Base-by-base conservation (phyloP, 306 rosid genomes). In the Comarum palustre region DNA sequence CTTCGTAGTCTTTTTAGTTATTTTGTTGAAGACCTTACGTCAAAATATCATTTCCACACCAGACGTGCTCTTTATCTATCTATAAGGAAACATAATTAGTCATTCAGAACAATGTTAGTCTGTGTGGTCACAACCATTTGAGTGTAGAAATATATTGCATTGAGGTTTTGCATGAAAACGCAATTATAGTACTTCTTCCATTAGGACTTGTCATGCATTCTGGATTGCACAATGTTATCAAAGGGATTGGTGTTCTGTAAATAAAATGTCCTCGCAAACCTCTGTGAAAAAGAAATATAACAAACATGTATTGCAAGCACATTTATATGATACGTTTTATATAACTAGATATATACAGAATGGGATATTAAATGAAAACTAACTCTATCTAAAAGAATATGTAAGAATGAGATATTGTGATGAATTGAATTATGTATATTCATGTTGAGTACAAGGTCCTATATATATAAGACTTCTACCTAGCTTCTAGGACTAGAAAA, bases 351-450 rank as follows among this genome's bases (percentile, higher is more conserved):
- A 4, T 68, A 51, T 20, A 62, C 68, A 17, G 16, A 9, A 58
- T 75, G 74, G 71, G 62, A 48, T 72, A 77, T 58, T 9, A 54
- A 54, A 34, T 80, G 73, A 71, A 80, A 46, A 24, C 57, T 17
- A 9, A 41, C 45, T 74, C 38, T 67, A 79, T 77, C 55, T n/a
- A n/a, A n/a, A n/a, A n/a, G n/a, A n/a, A n/a, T n/a, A n/a, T n/a
- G n/a, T n/a, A n/a, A n/a, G n/a, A n/a, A n/a, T n/a, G n/a, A n/a
- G n/a, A n/a, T n/a, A n/a, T n/a, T n/a, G n/a, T n/a, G n/a, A n/a
- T n/a, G n/a, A n/a, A n/a, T n/a, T n/a, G n/a, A n/a, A n/a, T n/a
- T n/a, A n/a, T n/a, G n/a, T n/a, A n/a, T n/a, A n/a, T n/a, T n/a
- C n/a, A n/a, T n/a, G n/a, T n/a, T n/a, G n/a, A n/a, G n/a, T n/a